Conservation (phyloP, 257 asterid genomes). For the Nicotiana noctiflora region DNA sequence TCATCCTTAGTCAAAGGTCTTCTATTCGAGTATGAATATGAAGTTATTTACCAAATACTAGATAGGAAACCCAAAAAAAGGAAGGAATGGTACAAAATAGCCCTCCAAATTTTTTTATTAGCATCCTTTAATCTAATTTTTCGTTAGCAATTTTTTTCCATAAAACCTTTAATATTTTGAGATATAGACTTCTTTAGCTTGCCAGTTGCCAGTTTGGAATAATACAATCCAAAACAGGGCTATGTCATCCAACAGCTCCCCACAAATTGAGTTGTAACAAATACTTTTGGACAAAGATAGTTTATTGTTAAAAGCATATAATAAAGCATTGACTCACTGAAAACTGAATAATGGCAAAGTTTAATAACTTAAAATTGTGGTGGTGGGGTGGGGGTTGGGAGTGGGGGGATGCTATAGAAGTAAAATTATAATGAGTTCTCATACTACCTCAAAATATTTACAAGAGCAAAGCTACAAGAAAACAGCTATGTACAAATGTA, state of each 20-base stretch:
- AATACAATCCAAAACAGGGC: background rate
- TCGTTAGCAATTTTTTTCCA: background rate
- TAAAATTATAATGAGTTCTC: background rate
- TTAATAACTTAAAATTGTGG: too few species aligned
- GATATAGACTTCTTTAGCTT: background rate
- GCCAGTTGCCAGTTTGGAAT: background rate
- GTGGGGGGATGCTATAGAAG: background rate
- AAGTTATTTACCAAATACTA: too few species aligned
- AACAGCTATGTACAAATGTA: background rate
- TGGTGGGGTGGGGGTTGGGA: too few species aligned
- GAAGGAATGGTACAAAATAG: too few species aligned
- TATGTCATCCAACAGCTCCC: background rate
- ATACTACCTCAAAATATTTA: background rate
- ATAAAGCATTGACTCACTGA: background rate
- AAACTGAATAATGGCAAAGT: background rate
- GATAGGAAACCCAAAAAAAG: too few species aligned
- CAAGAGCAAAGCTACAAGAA: background rate
- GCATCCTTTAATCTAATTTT: background rate
- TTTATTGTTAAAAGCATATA: background rate
- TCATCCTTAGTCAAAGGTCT: too few species aligned
- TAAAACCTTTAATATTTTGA: background rate
- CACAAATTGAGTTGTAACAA: background rate
- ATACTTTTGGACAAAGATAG: background rate
- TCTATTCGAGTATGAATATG: too few species aligned
- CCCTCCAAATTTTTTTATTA: background rate